A percentile compares a stretch with the other conserved stretches of the same genome.
Conservation (phyloP, 1,284 basidiomycete genomes). For the Ceratobasidium sp. region DNA sequence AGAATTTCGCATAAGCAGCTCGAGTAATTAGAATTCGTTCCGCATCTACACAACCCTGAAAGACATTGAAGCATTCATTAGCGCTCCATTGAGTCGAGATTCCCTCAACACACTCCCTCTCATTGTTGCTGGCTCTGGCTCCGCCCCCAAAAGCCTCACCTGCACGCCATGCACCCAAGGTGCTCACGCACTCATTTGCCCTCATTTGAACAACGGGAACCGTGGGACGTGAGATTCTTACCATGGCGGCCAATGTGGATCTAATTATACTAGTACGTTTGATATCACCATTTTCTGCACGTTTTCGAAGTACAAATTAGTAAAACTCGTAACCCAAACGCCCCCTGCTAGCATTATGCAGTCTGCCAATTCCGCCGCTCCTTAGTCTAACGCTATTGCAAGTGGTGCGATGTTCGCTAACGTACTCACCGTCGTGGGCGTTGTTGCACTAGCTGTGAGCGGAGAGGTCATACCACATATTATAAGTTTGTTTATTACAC, state of each 20-base stretch:
- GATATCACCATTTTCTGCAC: neutral
- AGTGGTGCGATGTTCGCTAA: too few species aligned
- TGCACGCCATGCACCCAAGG: conserved; percentile 25
- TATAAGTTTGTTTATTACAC: too few species aligned
- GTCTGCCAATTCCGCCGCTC: too few species aligned
- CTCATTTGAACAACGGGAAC: conserved; percentile 18
- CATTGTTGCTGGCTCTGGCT: too few species aligned
- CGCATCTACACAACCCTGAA: conserved; percentile 15
- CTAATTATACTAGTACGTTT: conserved; percentile 19
- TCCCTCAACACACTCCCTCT: neutral
- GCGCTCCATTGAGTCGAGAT: neutral
- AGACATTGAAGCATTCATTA: neutral
- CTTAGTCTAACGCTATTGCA: too few species aligned
- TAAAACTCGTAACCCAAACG: too few species aligned
- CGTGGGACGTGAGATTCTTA: neutral
- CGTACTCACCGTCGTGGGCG: too few species aligned
- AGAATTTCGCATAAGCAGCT: too few species aligned
- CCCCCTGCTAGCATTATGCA: too few species aligned
- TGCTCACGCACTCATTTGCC: conserved; percentile 13
- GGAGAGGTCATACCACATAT: too few species aligned
- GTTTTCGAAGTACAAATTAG: too few species aligned
- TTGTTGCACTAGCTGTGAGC: too few species aligned
- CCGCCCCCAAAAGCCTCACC: neutral
- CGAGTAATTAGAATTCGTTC: neutral
- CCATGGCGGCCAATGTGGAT: conserved; percentile 7